Conservation (phyloP, 129 eudicot genomes). For the Ambrosia artemisiifolia region DNA sequence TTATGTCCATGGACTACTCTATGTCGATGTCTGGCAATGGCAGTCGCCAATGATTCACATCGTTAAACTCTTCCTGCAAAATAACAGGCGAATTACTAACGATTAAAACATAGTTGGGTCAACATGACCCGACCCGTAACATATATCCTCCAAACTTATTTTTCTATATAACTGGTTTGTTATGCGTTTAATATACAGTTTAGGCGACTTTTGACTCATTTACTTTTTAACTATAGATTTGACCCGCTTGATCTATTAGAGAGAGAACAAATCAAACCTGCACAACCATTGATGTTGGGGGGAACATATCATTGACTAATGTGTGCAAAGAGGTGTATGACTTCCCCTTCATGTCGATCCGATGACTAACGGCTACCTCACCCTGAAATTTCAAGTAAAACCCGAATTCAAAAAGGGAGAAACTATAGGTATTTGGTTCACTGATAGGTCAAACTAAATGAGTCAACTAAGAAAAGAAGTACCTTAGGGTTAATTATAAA, state of each 20-base stretch:
- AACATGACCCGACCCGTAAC: background rate
- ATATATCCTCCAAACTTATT: background rate
- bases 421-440: background rate
- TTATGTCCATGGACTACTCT: constrained; percentile 22
- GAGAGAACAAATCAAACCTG: constrained; percentile 44
- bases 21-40: constrained; percentile 72
- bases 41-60: constrained; percentile 86
- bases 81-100: background rate
- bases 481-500: constrained; percentile 98
- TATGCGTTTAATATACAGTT: background rate
- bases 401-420: background rate
- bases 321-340: constrained; percentile 96
- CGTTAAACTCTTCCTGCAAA: constrained; percentile 78
- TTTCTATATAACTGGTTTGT: background rate
- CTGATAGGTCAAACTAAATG: background rate
- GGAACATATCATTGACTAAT: constrained; percentile 94
- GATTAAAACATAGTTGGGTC: background rate
- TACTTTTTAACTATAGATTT: background rate
- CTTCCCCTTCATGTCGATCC: constrained; percentile 75
- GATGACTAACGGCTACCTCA: constrained; percentile 90
- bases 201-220: background rate
- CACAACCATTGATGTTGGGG: constrained; percentile 82
- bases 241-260: background rate
- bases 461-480: background rate
- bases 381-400: constrained; percentile 51